phyloP scores from a whole-genome alignment of 176 grass and related monocot genomes.

The Elaeis guineensis region DNA sequence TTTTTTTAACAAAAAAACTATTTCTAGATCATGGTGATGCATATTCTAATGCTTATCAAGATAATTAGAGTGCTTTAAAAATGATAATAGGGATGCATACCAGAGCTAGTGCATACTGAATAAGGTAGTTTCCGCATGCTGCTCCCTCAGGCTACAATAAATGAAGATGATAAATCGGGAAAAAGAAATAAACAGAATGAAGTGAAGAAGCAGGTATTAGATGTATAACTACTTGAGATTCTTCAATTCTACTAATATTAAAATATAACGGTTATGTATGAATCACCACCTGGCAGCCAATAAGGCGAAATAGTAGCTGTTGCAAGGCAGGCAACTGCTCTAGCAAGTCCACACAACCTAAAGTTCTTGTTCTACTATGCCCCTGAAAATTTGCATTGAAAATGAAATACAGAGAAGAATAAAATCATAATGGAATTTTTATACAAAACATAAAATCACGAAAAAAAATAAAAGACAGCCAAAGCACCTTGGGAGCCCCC shows the following conservation, averaged over 20 bases:
- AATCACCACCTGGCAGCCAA: constrained; percentile 52
- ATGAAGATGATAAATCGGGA: constrained; percentile 10
- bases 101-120: constrained; percentile 84
- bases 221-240: too few relatives aligned
- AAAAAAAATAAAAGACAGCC: not conserved
- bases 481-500: constrained; percentile 47
- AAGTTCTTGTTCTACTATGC: constrained; percentile 84
- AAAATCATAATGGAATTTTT: not conserved
- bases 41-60: too few relatives aligned
- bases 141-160: constrained; percentile 67
- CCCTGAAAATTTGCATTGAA: constrained; percentile 40
- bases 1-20: not conserved
- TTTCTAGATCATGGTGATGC: too few relatives aligned
- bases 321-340: constrained; percentile 87
- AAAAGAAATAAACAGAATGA: too few relatives aligned
- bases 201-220: too few relatives aligned
- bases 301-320: constrained; percentile 70
- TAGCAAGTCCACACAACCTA: constrained; percentile 59
- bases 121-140: constrained; percentile 62
- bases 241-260: too few relatives aligned
- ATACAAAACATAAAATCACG: too few relatives aligned
- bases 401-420: constrained; percentile 5
- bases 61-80: too few relatives aligned
- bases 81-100: constrained; percentile 29
- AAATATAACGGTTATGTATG: too few relatives aligned